A percentile compares a stretch with the other conserved stretches of the same genome.
These are phyloP conservation scores for Tolypocladium inflatum DNA, from an alignment of 2,329 filamentous ascomycete genomes.

Conservation along the genomic window DNA sequence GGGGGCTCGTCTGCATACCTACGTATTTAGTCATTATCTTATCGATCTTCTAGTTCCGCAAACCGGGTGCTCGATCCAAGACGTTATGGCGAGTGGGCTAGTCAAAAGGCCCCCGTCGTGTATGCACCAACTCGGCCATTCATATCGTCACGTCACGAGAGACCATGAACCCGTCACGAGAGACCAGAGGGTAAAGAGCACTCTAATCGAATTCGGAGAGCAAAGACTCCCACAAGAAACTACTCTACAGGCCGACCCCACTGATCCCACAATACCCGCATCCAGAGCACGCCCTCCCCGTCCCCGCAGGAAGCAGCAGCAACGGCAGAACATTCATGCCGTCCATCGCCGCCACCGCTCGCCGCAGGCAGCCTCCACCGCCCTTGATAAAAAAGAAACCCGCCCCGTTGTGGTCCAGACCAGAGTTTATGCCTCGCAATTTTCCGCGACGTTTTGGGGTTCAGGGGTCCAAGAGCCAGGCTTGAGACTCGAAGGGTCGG, in stretches of 20 bases:
- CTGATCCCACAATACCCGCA: background rate
- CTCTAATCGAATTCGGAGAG: background rate
- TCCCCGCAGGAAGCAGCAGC: background rate
- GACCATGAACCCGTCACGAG: background rate
- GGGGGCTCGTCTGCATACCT: background rate
- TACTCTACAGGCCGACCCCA: background rate
- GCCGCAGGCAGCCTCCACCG: background rate
- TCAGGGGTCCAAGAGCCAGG: background rate
- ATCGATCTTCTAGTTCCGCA: background rate
- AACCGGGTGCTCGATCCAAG: background rate
- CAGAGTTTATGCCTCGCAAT: background rate
- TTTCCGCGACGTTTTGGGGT: background rate
- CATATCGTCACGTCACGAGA: background rate
- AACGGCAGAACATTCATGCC: background rate
- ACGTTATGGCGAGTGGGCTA: background rate
- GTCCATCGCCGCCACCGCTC: background rate
- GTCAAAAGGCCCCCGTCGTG: background rate
- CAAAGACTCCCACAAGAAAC: background rate
- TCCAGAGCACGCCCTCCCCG: background rate
- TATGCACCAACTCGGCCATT: background rate
- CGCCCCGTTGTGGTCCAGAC: background rate
- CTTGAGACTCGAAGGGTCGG: background rate
- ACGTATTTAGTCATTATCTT: background rate
- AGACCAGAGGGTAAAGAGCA: background rate
- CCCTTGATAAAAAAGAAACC: too few relatives aligned